A percentile compares a stretch with the other conserved stretches of the same genome.
These are phyloP conservation scores for Babjeviella inositovora DNA, from an alignment of 805 yeast genomes.

Conservation along the genomic window DNA sequence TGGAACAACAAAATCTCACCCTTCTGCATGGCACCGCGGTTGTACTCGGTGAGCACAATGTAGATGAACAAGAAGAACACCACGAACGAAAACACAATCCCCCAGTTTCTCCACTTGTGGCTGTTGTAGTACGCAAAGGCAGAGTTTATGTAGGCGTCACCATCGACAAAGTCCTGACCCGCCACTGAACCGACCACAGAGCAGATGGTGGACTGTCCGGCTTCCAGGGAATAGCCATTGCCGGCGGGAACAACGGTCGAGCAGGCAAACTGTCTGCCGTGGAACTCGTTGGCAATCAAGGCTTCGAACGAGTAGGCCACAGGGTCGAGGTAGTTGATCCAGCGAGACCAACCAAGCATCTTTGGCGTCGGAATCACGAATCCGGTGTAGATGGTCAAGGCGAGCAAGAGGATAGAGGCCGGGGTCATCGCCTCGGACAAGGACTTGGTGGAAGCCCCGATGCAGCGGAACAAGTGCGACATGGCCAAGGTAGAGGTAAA, in stretches of 20 bases:
- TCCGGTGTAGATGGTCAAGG: slow-evolving; percentile 35
- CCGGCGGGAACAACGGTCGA: slow-evolving; percentile 30
- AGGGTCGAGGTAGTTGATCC: slow-evolving; percentile 49
- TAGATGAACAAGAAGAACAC: slow-evolving; percentile 38
- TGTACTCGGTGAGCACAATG: slow-evolving; percentile 35
- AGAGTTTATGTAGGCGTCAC: slow-evolving; percentile 26
- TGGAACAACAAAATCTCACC: slow-evolving; percentile 60
- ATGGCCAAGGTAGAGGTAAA: slow-evolving; percentile 26
- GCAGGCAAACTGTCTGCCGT: slow-evolving; percentile 26
- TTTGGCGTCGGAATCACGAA: slow-evolving; percentile 38
- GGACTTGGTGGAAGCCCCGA: slow-evolving; percentile 30
- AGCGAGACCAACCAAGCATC: slow-evolving; percentile 50
- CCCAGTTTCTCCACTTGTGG: slow-evolving; percentile 51
- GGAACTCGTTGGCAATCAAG: slow-evolving; percentile 40
- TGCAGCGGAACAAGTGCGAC: slow-evolving; percentile 37
- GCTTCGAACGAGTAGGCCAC: slow-evolving; percentile 42
- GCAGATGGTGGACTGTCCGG: slow-evolving; percentile 18
- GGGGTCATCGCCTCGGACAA: slow-evolving; percentile 44
- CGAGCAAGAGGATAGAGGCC: slow-evolving; percentile 29
- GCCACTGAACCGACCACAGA: slow-evolving; percentile 36
- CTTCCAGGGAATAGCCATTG: slow-evolving; percentile 6
- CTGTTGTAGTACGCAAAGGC: slow-evolving; percentile 24
- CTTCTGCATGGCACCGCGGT: slow-evolving; percentile 48
- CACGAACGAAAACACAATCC: slow-evolving; percentile 41
- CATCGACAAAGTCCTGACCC: slow-evolving; percentile 32